phyloP scores from a whole-genome alignment of 345 rosid genomes.

The Physaria fendleri region DNA sequence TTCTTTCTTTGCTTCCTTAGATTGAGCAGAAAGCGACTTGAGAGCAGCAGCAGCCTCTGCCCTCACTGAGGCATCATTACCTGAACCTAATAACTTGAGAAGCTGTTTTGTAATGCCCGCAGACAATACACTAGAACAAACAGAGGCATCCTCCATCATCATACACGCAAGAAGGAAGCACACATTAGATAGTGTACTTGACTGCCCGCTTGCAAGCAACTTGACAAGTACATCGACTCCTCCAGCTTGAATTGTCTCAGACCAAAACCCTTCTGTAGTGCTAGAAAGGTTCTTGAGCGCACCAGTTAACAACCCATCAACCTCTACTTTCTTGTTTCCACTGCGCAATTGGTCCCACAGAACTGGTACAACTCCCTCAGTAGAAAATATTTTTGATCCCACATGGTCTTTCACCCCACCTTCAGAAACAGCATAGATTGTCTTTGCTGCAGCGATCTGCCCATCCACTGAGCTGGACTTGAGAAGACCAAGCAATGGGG shows the following conservation, averaged over 20 bases:
- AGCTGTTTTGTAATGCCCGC: slow-evolving; percentile 90
- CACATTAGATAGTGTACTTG: slow-evolving; percentile 82
- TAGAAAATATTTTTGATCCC: slow-evolving; percentile 97
- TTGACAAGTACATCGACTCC: slow-evolving; percentile 96
- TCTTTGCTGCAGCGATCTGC: slow-evolving; percentile 96
- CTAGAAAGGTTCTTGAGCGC: slow-evolving; percentile 84
- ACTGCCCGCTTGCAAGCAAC: slow-evolving; percentile 74
- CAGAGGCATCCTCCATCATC: slow-evolving; percentile 94
- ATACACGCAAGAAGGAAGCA: slow-evolving; percentile 96
- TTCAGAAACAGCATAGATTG: slow-evolving; percentile 94
- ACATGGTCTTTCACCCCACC: slow-evolving; percentile 95
- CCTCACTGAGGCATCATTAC: slow-evolving; percentile 92
- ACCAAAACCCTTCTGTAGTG: slow-evolving; percentile 96
- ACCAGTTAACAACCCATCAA: slow-evolving; percentile 88
- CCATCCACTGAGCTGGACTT: slow-evolving; percentile 93
- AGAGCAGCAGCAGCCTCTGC: slow-evolving; percentile 99
- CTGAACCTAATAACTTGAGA: slow-evolving; percentile 83
- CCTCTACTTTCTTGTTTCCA: slow-evolving; percentile 79
- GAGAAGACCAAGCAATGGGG: slow-evolving; percentile 97
- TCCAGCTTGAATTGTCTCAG: slow-evolving; percentile 84
- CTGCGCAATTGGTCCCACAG: slow-evolving; percentile 79
- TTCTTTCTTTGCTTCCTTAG: slow-evolving; percentile 88
- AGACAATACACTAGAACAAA: slow-evolving; percentile 76
- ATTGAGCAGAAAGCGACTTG: slow-evolving; percentile 87
- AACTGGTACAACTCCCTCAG: slow-evolving; percentile 98